phyloP scores from a whole-genome alignment of 2,329 filamentous ascomycete species.

The Colletotrichum sp. region DNA sequence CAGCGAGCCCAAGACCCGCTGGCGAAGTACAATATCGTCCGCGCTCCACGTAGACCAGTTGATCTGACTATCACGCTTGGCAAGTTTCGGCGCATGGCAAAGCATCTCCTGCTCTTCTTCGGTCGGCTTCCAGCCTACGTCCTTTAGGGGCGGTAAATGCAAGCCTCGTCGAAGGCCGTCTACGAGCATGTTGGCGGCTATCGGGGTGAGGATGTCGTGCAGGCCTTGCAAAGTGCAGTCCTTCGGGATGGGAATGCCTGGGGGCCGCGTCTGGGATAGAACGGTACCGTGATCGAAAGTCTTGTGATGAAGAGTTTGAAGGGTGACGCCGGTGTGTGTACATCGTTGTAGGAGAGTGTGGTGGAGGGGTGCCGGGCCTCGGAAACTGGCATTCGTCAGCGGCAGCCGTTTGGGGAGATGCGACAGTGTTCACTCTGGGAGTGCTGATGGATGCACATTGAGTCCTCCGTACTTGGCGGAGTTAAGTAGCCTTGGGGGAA shows the following conservation, averaged over 20 bases:
- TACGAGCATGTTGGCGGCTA: slow-evolving; percentile 76
- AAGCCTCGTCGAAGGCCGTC: slow-evolving; percentile 64
- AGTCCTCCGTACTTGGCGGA: slow-evolving; percentile 81
- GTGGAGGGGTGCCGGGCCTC: slow-evolving; percentile 85
- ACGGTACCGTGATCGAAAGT: slow-evolving; percentile 82
- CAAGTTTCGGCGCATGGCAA: slow-evolving; percentile 75
- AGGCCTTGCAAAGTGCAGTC: slow-evolving; percentile 48
- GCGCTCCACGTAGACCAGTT: slow-evolving; percentile 60
- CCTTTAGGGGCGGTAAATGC: slow-evolving; percentile 67
- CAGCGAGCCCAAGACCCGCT: slow-evolving; percentile 66
- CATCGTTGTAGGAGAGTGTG: slow-evolving; percentile 75
- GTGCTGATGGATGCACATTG: slow-evolving; percentile 90
- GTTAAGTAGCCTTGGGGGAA: slow-evolving; percentile 77
- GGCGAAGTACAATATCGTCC: slow-evolving; percentile 58
- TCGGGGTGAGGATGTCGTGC: slow-evolving; percentile 56
- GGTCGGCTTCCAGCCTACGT: slow-evolving; percentile 33
- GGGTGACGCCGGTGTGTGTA: slow-evolving; percentile 72
- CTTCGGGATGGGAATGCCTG: slow-evolving; percentile 57
- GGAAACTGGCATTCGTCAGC: slow-evolving; percentile 58
- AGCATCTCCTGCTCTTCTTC: slow-evolving; percentile 24
- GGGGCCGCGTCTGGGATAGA: slow-evolving; percentile 69
- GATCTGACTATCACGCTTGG: slow-evolving; percentile 65
- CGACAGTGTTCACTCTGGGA: slow-evolving; percentile 70
- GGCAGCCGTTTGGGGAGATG: not conserved
- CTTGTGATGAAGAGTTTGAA: slow-evolving; percentile 83